A percentile compares a stretch with the other conserved stretches of the same genome.
These are phyloP conservation scores for Scorias spongiosa DNA, from an alignment of 2,329 filamentous ascomycete species.

Conservation along the genomic window DNA sequence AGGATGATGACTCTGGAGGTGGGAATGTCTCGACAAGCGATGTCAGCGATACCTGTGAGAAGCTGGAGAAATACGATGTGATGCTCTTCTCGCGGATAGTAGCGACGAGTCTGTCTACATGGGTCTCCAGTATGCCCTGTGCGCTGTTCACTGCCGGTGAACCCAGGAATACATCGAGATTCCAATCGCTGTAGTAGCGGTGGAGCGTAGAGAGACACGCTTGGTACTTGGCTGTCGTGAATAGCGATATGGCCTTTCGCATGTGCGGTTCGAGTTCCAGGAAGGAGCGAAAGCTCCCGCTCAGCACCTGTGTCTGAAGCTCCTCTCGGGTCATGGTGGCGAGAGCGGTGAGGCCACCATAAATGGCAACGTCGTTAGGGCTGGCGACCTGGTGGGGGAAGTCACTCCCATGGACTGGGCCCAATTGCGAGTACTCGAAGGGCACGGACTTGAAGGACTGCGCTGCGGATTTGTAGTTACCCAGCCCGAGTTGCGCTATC, in stretches of 20 bases:
- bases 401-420: conserved; percentile 32
- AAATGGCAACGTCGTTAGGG: conserved; percentile 79
- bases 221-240: conserved; percentile 81
- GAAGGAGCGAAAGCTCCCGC: conserved; percentile 73
- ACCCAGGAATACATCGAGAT: conserved; percentile 70
- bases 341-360: conserved; percentile 78
- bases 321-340: conserved; percentile 73
- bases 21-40: conserved; percentile 68
- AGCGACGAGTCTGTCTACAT: conserved; percentile 55
- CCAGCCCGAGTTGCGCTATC: conserved; percentile 42
- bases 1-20: conserved; percentile 25
- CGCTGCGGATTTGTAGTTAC: conserved; percentile 53
- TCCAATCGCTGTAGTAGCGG: conserved; percentile 66
- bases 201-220: conserved; percentile 71
- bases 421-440: conserved; percentile 27
- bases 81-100: conserved; percentile 81
- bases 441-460: conserved; percentile 52
- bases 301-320: conserved; percentile 61
- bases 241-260: conserved; percentile 75
- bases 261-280: conserved; percentile 90
- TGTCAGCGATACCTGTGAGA: conserved; percentile 69
- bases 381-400: conserved; percentile 58
- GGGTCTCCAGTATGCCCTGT: conserved; percentile 18
- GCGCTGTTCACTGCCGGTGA: conserved; percentile 29
- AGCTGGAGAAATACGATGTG: conserved; percentile 80